Percentiles rank a stretch among this genome's conserved stretches.
These are phyloP conservation scores for Pyrus communis DNA, from an alignment of 306 rosid species.

Conservation along the genomic window DNA sequence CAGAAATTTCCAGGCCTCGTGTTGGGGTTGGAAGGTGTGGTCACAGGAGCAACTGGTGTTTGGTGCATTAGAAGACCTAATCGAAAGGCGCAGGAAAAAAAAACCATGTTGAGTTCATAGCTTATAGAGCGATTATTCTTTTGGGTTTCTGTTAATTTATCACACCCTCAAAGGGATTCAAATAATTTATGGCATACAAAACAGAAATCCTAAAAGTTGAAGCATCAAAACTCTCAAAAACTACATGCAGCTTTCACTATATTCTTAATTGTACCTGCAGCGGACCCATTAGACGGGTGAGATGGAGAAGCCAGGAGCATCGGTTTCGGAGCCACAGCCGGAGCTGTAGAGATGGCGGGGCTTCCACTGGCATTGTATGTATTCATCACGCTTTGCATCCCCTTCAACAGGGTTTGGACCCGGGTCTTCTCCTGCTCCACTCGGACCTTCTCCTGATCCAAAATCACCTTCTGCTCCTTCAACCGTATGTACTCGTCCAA, in stretches of 20 bases:
- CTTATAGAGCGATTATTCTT: neutral
- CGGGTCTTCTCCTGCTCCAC: constrained; percentile 61
- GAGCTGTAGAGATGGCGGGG: neutral
- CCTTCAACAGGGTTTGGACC: constrained; percentile 50
- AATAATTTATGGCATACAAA: neutral
- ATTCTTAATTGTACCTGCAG: constrained; percentile 30
- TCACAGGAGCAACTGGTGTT: constrained; percentile 20
- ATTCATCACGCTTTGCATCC: constrained; percentile 51
- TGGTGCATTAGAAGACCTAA: constrained; percentile 30
- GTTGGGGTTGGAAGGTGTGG: constrained; percentile 38
- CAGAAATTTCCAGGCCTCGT: constrained; percentile 30
- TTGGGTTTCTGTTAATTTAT: neutral
- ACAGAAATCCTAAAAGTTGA: neutral
- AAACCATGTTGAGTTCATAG: neutral
- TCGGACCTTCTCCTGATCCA: constrained; percentile 50
- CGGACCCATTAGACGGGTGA: constrained; percentile 2
- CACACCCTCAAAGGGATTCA: neutral
- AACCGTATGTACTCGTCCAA: constrained; percentile 58
- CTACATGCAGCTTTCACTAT: neutral
- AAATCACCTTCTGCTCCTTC: constrained; percentile 62
- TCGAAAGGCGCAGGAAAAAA: neutral
- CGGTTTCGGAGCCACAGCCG: constrained; percentile 7
- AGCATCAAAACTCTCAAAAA: neutral
- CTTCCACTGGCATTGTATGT: constrained; percentile 35
- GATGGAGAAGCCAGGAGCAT: constrained; percentile 24